Conservation (phyloP, 352 stramenopile species). For the Phytophthora palmivora region DNA sequence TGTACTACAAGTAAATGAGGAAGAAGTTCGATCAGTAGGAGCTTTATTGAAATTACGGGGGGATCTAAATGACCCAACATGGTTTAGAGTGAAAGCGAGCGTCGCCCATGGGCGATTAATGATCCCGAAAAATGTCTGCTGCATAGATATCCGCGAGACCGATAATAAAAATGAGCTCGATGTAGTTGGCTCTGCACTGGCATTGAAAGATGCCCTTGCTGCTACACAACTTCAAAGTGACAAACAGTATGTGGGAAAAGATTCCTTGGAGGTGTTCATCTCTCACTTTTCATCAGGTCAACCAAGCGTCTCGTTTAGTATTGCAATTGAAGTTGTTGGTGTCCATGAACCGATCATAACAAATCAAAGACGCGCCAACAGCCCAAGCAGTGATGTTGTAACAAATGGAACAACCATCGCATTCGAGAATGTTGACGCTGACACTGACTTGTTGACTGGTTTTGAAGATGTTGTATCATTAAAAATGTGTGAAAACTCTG, state of each 20-base stretch:
- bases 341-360: constrained; percentile 9
- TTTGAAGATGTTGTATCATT: not conserved
- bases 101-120: constrained; percentile 28
- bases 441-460: not conserved
- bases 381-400: too few species aligned
- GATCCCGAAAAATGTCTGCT: constrained; percentile 31
- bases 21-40: constrained; percentile 9
- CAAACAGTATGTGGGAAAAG: constrained; percentile 18
- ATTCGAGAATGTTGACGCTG: not conserved
- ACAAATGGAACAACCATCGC: too few species aligned
- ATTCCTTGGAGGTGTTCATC: constrained; percentile 21
- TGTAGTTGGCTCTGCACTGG: constrained; percentile 23
- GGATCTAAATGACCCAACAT: constrained; percentile 12
- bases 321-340: constrained; percentile 17
- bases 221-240: constrained; percentile 18
- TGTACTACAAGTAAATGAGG: constrained; percentile 9
- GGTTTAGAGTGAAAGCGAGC: constrained; percentile 26
- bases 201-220: constrained; percentile 23
- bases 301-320: constrained; percentile 1
- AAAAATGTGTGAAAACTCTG: not conserved
- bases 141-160: constrained; percentile 27
- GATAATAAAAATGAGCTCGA: constrained; percentile 18
- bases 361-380: constrained; percentile 2
- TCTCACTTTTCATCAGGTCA: constrained; percentile 3
- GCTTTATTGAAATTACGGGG: constrained; percentile 21